A percentile compares a stretch with the other conserved stretches of the same genome.
These are phyloP conservation scores for Syzygium oleosum DNA, from an alignment of 345 rosid species.

Conservation along the genomic window DNA sequence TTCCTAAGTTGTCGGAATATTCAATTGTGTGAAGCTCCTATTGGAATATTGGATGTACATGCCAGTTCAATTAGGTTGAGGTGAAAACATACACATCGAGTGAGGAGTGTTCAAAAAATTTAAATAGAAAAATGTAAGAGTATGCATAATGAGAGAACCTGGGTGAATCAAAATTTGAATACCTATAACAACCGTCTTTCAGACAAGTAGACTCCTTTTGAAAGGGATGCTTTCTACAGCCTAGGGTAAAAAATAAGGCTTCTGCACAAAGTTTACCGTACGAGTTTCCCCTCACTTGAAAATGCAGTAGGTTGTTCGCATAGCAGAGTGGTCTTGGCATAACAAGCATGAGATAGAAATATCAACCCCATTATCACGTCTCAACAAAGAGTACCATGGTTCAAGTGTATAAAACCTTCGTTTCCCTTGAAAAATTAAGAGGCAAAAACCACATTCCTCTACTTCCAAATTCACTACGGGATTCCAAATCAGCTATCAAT, in stretches of 20 bases:
- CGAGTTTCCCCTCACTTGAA: not conserved
- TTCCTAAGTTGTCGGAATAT: not conserved
- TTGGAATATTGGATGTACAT: not conserved
- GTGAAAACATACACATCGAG: not conserved
- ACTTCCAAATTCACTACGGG: not conserved
- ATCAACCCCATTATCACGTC: not conserved
- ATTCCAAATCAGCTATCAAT: not conserved
- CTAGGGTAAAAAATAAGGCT: not conserved
- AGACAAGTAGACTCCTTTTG: not conserved
- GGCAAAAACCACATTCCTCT: not conserved
- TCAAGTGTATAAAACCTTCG: not conserved
- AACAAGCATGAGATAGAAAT: not conserved
- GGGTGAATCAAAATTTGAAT: not conserved
- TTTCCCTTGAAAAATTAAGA: not conserved
- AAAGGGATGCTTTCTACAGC: not conserved
- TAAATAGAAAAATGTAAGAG: not conserved
- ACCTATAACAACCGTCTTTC: not conserved
- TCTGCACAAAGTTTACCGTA: not conserved
- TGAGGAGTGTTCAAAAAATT: not conserved
- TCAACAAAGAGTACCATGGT: not conserved
- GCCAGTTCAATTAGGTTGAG: not conserved
- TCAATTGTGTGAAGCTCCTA: not conserved
- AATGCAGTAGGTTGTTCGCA: not conserved
- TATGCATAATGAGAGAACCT: not conserved
- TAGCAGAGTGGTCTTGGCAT: not conserved